Evolutionary conservation across 805 yeast species (phyloP).

Genomic region (Sungouiozyma intestinalis): DNA sequence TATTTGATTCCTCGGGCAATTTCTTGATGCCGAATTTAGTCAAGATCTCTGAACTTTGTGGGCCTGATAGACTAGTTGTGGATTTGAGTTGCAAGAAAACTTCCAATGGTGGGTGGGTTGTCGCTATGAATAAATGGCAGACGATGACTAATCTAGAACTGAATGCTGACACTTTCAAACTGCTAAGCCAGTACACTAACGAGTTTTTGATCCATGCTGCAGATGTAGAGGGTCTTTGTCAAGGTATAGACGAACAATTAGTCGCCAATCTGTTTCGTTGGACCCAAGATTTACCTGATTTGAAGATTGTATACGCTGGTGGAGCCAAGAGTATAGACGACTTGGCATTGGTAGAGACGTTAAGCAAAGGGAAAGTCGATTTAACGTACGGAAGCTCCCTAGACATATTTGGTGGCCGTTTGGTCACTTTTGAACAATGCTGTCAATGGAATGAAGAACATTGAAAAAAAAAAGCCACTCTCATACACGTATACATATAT

Average conservation of each 20-base stretch:
- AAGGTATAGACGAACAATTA: conserved; percentile 78
- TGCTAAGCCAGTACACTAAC: conserved; percentile 55
- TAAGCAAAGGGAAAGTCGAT: conserved; percentile 80
- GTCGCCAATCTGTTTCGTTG: conserved; percentile 68
- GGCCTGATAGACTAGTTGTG: conserved; percentile 60
- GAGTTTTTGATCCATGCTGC: conserved; percentile 96
- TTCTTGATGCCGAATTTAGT: conserved; percentile 43
- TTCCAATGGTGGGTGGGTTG: conserved; percentile 51
- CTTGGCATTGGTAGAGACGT: conserved; percentile 47
- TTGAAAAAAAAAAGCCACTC: not conserved
- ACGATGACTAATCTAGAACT: conserved; percentile 62
- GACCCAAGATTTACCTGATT: conserved; percentile 38
- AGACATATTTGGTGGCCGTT: conserved; percentile 86
- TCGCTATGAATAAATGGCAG: conserved; percentile 98
- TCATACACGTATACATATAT: conserved; percentile 4
- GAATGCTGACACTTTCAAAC: conserved; percentile 39
- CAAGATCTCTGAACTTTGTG: conserved; percentile 43
- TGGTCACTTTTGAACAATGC: conserved; percentile 68
- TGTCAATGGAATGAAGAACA: conserved; percentile 53
- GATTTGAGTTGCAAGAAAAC: conserved; percentile 74
- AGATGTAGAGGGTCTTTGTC: conserved; percentile 93
- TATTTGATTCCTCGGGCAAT: conserved; percentile 45
- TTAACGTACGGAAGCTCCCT: conserved; percentile 87
- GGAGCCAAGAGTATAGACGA: conserved; percentile 78
- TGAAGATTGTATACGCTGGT: conserved; percentile 90